These are phyloP conservation scores for Stylosanthes scabra DNA, from an alignment of 331 rosid species.

Conservation along the genomic window DNA sequence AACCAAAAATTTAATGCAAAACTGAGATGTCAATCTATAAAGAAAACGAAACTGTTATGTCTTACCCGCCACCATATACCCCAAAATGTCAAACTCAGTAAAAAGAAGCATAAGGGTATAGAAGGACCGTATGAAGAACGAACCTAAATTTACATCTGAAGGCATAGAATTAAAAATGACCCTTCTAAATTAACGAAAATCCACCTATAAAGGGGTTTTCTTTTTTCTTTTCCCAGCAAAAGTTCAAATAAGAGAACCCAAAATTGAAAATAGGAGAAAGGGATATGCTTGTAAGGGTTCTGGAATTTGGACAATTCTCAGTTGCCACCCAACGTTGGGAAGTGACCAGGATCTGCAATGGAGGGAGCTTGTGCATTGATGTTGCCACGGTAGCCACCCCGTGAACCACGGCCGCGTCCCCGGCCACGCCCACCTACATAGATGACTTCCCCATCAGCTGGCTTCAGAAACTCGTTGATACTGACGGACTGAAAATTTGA, in stretches of 20 bases:
- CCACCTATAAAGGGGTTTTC: constrained; percentile 49
- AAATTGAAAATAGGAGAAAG: constrained; percentile 50
- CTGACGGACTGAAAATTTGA: constrained; percentile 59
- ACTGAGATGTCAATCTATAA: constrained; percentile 51
- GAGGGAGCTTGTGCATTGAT: constrained; percentile 72
- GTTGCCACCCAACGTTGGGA: constrained; percentile 90
- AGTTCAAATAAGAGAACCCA: constrained; percentile 50
- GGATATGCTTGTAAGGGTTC: constrained; percentile 40
- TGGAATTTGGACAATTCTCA: constrained; percentile 46
- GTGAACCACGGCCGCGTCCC: constrained; percentile 71
- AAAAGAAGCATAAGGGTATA: constrained; percentile 30
- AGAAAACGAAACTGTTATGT: constrained; percentile 44
- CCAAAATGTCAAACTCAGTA: constrained; percentile 33
- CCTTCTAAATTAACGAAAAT: constrained; percentile 56
- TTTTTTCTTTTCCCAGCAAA: constrained; percentile 43
- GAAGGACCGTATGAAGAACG: constrained; percentile 39
- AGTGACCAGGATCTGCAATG: constrained; percentile 87
- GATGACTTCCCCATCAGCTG: constrained; percentile 77
- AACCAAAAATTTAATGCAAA: constrained; percentile 38
- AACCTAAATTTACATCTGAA: constrained; percentile 71
- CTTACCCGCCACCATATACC: constrained; percentile 45
- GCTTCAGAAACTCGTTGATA: constrained; percentile 91
- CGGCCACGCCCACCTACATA: constrained; percentile 73
- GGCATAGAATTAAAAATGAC: constrained; percentile 51
- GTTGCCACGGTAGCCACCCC: constrained; percentile 61